Conservation (phyloP, 352 stramenopile genomes). For the Pythium monospermum region DNA sequence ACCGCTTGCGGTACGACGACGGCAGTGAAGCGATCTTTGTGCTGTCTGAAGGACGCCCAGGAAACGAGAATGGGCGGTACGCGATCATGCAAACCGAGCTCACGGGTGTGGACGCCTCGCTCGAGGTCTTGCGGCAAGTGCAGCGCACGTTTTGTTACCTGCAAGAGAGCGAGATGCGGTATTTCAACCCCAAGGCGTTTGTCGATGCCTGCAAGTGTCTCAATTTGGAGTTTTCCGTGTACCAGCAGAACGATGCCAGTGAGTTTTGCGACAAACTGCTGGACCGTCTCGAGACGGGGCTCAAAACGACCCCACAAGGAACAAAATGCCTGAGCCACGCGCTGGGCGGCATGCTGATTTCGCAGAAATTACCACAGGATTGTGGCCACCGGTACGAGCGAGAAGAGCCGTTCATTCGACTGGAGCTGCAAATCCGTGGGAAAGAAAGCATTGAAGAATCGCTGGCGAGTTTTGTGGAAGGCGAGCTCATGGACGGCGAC, state of each 20-base stretch:
- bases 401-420: constrained; percentile 96
- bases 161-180: constrained; percentile 80
- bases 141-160: constrained; percentile 89
- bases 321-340: constrained; percentile 70
- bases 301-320: constrained; percentile 89
- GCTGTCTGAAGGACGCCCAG: constrained; percentile 88
- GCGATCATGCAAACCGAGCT: constrained; percentile 75
- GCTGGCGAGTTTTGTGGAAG: constrained; percentile 95
- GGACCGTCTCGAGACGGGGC: constrained; percentile 94
- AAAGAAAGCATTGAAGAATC: constrained; percentile 98
- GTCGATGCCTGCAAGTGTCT: constrained; percentile 87
- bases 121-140: constrained; percentile 87
- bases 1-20: constrained; percentile 87
- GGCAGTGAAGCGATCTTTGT: constrained; percentile 85
- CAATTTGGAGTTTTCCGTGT: constrained; percentile 93
- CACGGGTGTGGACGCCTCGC: constrained; percentile 68
- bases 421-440: constrained; percentile 97
- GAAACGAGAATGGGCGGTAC: constrained; percentile 96
- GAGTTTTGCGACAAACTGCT: constrained; percentile 99
- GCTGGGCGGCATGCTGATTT: constrained; percentile 80
- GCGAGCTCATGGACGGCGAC: constrained; percentile 99
- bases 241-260: constrained; percentile 99
- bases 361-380: constrained; percentile 87
- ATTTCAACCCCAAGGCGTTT: constrained; percentile 84
- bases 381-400: constrained; percentile 92